Percentiles rank a stretch among this genome's conserved stretches.
These are phyloP conservation scores for Ophiosphaerella narmari DNA, from an alignment of 2,329 filamentous ascomycete genomes.

Conservation along the genomic window DNA sequence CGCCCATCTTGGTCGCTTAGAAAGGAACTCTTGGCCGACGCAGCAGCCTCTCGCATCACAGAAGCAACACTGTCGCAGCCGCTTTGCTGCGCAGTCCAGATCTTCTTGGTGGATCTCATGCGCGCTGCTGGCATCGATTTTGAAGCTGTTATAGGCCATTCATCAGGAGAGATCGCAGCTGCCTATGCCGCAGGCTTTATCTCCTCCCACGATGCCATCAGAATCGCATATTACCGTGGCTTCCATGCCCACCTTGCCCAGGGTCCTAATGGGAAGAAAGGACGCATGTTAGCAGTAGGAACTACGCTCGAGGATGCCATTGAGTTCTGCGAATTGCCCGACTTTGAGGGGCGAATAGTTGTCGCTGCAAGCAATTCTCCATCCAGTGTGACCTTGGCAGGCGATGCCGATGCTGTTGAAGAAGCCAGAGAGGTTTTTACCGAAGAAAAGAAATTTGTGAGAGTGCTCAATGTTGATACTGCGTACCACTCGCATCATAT, in stretches of 20 bases:
- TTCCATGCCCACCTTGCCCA: slow-evolving; percentile 3
- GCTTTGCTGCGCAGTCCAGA: slow-evolving; percentile 46
- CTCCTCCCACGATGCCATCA: slow-evolving; percentile 20
- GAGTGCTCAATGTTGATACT: slow-evolving; percentile 48
- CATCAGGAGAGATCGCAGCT: slow-evolving; percentile 49
- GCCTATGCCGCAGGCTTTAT: slow-evolving; percentile 39
- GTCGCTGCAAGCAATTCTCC: slow-evolving; percentile 21
- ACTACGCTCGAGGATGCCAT: slow-evolving; percentile 1
- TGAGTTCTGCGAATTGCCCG: background rate
- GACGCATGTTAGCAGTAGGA: slow-evolving; percentile 12
- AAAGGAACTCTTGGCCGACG: no score
- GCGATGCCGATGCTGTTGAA: slow-evolving; percentile 45
- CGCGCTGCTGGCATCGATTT: slow-evolving; percentile 27
- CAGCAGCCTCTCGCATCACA: slow-evolving; percentile 12
- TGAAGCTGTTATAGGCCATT: slow-evolving; percentile 47
- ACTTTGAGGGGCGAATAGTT: background rate
- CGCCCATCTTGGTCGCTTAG: no score
- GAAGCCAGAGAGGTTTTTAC: slow-evolving; percentile 38
- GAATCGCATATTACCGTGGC: slow-evolving; percentile 29
- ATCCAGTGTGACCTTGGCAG: slow-evolving; percentile 49
- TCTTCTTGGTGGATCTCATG: slow-evolving; percentile 38
- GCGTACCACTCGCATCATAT: no score
- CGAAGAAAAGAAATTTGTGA: slow-evolving; percentile 44
- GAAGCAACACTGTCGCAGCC: slow-evolving; percentile 36
- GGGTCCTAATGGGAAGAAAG: background rate